These are phyloP conservation scores for Cylindrodendrum hubeiense DNA, from an alignment of 2,329 filamentous ascomycete species.

Conservation along the genomic window DNA sequence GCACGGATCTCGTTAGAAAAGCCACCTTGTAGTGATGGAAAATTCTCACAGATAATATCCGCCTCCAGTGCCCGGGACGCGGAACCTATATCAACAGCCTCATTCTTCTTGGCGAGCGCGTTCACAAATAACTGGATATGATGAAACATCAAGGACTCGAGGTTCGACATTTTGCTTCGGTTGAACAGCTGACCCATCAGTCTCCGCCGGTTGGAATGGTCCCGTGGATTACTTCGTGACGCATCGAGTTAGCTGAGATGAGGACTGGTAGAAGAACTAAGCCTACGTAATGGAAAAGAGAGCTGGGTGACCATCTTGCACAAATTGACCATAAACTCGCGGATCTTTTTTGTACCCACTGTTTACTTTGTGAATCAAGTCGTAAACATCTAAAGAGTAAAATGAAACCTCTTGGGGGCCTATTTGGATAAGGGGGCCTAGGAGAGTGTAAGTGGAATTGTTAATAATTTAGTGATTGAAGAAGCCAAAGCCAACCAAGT, in stretches of 20 bases:
- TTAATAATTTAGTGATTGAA: not conserved
- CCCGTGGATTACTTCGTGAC: conserved; percentile 33
- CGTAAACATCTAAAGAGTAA: conserved; percentile 43
- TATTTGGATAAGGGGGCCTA: conserved; percentile 39
- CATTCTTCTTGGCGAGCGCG: not conserved
- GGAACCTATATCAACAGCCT: conserved; percentile 5
- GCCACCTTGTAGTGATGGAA: not conserved
- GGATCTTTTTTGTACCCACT: conserved; percentile 44
- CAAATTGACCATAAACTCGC: conserved; percentile 43
- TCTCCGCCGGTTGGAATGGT: conserved; percentile 45
- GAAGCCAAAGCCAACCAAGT: conserved; percentile 22
- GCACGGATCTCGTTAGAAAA: not conserved
- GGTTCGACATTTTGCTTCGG: conserved; percentile 40
- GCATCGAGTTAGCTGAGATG: conserved; percentile 21
- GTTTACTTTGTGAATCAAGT: conserved; percentile 40
- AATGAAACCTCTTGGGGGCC: conserved; percentile 42
- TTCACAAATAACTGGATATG: conserved; percentile 36
- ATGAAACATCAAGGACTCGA: conserved; percentile 40
- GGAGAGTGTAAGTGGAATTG: not conserved
- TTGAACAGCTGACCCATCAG: conserved; percentile 47
- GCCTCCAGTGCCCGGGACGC: conserved; percentile 31
- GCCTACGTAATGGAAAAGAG: conserved; percentile 45
- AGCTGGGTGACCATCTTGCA: conserved; percentile 44
- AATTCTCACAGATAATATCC: conserved; percentile 32
- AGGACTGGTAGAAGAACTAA: not conserved